Evolutionary conservation across 2,329 filamentous ascomycete genomes (phyloP), one percentile per base, ranked within the genome.

Genomic region (Talaromyces sp.): DNA sequence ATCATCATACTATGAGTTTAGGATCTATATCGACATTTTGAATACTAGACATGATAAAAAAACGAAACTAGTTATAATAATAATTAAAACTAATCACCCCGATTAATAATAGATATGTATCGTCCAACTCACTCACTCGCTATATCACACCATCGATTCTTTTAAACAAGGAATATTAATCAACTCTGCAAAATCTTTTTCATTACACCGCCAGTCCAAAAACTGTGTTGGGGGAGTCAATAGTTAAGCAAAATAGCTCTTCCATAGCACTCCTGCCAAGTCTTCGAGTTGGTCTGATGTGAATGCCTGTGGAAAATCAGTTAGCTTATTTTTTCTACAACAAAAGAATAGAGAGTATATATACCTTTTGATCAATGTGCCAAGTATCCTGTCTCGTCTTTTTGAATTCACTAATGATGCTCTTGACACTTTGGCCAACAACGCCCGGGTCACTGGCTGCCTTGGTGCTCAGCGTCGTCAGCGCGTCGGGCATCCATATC

Each of bases 351-450:
- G 3, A 10, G 7, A 23, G 30, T 16, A 18, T 30, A 31, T 86
- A 76, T 79, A 96, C 95, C 89, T 96, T 98, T 69, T 96, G 91
- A 79, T 99, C 95, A 64, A 96, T 94, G 70, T 89, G 89, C 95
- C 95, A 99, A 68, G 94, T 99, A 81, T 99, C 95, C 76, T 99
- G 95, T 74, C 95, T 88, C 53, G 95, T 99, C 85, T 99, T 99
- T 82, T 99, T 99, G 83, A 99, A 99, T 71, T 99, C 96, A 64
- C 92, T 92, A 66, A 99, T 81, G 40, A 97, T 93, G 18, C 85
- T 85, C 83, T 99, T 99, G 10, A 96, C 96, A 63, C 94, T 95
- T 78, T 96, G 96, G 2, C 95, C 95, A 60, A 99, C 93, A 62
- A 96, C 89, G 0, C 95, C 95, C 0, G 92, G 87, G 70, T 99